Evolutionary conservation across 2,329 filamentous ascomycete species (phyloP), one percentile per base, ranked within the genome.

Genomic region (Sporothrix brasiliensis): DNA sequence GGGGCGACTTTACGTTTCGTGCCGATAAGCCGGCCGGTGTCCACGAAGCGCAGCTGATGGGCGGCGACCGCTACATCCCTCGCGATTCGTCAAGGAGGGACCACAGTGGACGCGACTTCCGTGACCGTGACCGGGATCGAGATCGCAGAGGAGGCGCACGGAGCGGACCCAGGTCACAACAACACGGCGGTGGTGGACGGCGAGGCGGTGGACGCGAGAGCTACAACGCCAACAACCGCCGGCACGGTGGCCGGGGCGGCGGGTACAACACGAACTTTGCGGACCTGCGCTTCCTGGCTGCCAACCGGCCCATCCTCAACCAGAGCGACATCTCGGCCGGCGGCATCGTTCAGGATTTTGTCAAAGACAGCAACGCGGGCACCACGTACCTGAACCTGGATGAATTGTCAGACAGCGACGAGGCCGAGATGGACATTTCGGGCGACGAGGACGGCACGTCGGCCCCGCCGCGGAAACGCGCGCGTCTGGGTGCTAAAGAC

Each of bases 391-490:
- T 83, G 67, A 77, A 85, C 49, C 66, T 88, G 5, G 85, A 88
- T 47, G 84, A 89, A 19, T 78, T 90, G 34, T 89, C 87, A 0
- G 87, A 90, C 73, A 88, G 87, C 73, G 86, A 87, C 65, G 88
- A 90, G 77, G 83, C 87, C 16, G 87, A 84, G 2, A 90, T 90
- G 87, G 87, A 89, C 58, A 86, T 89, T 6, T 89, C 87, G 0
- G 85, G 85, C 47, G 80, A 81, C 53, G 81, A 80, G 19, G 47
- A 21, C 21, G 49, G 34, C 76, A 73, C 79, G 11, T 66, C 14
- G 27, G 58, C 54, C 14, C 71, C 72, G 61, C 72, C 69, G 5
- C 69, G 70, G 50, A 76, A 76, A 49, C 74, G 73, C 2, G 66
- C 71, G 0, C 73, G 74, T 11, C 21, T 65, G 1, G 24, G 41